Percentiles rank a stretch among this genome's conserved stretches.
Conservation (phyloP, 2,329 filamentous ascomycete species). For the Tetracladium maxilliforme region DNA sequence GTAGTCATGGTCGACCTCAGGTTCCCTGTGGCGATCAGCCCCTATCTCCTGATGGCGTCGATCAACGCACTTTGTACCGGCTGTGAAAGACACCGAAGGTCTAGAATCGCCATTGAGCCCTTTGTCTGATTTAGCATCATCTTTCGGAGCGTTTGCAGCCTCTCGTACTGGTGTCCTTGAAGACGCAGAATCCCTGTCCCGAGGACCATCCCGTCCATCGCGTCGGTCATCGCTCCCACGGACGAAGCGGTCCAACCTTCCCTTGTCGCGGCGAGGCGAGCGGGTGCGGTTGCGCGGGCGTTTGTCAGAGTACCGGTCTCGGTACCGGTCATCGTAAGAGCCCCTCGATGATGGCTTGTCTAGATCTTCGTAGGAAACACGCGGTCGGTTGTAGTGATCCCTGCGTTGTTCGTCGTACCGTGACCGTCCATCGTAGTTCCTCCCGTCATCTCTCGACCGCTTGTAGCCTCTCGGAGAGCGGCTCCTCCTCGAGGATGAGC, state of each 20-base stretch:
- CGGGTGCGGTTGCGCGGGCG: slow-evolving; percentile 38
- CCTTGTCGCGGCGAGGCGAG: slow-evolving; percentile 30
- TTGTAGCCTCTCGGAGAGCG: slow-evolving; percentile 54
- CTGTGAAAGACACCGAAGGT: too few species aligned
- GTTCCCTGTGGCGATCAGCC: too few species aligned
- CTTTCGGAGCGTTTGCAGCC: slow-evolving; percentile 26
- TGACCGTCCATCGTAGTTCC: slow-evolving; percentile 28
- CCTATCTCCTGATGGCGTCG: too few species aligned
- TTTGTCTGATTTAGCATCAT: slow-evolving; percentile 55
- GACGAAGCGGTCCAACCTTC: too few species aligned
- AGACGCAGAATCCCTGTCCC: slow-evolving; percentile 29
- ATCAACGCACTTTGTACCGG: too few species aligned
- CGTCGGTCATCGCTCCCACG: too few species aligned
- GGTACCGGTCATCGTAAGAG: slow-evolving; percentile 31
- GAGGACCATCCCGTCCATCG: slow-evolving; percentile 1
- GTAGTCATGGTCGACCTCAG: slow-evolving; percentile 2
- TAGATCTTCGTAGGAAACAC: slow-evolving; percentile 39
- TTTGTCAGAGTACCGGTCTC: slow-evolving; percentile 37
- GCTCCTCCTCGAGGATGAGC: slow-evolving; percentile 27
- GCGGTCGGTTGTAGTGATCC: slow-evolving; percentile 30
- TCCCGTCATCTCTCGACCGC: slow-evolving; percentile 49
- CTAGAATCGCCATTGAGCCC: slow-evolving; percentile 13
- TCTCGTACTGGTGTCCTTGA: slow-evolving; percentile 45
- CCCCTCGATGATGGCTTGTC: slow-evolving; percentile 23
- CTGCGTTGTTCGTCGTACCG: slow-evolving; percentile 39